Conservation (phyloP, 352 stramenopile species). For the Pilasporangium apinafurcum region DNA sequence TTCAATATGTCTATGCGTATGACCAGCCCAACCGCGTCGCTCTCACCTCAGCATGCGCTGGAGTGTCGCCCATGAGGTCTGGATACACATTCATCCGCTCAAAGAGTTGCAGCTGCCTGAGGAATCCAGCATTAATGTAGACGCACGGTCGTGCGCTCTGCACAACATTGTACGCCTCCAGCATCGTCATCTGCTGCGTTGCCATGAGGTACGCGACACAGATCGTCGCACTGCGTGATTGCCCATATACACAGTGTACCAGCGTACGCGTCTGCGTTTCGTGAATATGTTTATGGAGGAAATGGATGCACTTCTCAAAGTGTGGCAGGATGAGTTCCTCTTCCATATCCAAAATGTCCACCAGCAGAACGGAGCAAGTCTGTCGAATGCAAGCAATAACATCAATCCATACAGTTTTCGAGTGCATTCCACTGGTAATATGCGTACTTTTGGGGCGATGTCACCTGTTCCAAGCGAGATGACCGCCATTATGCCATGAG, state of each 20-base stretch:
- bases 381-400: constrained; percentile 4
- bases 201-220: constrained; percentile 78
- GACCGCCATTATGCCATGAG: constrained; percentile 35
- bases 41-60: constrained; percentile 45
- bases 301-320: constrained; percentile 37
- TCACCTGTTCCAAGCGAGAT: constrained; percentile 56
- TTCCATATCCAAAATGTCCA: constrained; percentile 77
- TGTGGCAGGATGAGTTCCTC: constrained; percentile 60
- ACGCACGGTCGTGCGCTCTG: constrained; percentile 62
- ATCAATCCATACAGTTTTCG: background rate
- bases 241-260: constrained; percentile 78
- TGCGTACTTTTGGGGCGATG: constrained; percentile 32
- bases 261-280: constrained; percentile 12
- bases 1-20: too few species aligned
- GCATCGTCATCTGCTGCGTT: constrained; percentile 20
- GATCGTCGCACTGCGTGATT: constrained; percentile 66
- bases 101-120: constrained; percentile 67
- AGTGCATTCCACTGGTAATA: background rate
- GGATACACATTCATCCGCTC: constrained; percentile 43
- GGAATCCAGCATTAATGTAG: constrained; percentile 71
- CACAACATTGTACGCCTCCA: constrained; percentile 50
- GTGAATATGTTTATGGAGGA: constrained; percentile 4
- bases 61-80: constrained; percentile 26
- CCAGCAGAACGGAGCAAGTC: constrained; percentile 27
- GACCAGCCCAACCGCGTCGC: too few species aligned